Evolutionary conservation across 78 protist species (phyloP).

Genomic region (slime mould (Dictyostelium discoideum)): dicty_2.7 NC_007088.5:1398001-1398500

Average conservation of each 20-base stretch:
- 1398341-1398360: neutral
- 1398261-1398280: neutral
- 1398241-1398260: constrained; percentile 60
- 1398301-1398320: constrained; percentile 1
- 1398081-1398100: constrained; percentile 62
- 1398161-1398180: constrained; percentile 62
- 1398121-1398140: constrained; percentile 29
- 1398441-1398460: neutral
- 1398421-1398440: neutral
- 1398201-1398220: constrained; percentile 51
- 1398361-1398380: neutral
- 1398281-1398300: neutral
- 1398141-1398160: constrained; percentile 42
- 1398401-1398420: neutral
- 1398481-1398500: neutral
- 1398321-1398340: neutral
- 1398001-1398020: constrained; percentile 30
- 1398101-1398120: constrained; percentile 68
- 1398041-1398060: constrained; percentile 32
- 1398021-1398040: constrained; percentile 56
- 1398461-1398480: neutral
- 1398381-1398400: constrained; percentile 1
- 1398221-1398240: constrained; percentile 46
- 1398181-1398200: constrained; percentile 40
- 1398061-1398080: constrained; percentile 73